Base-by-base conservation (phyloP, 2,329 filamentous ascomycete genomes). In the Colletotrichum destructivum region DNA sequence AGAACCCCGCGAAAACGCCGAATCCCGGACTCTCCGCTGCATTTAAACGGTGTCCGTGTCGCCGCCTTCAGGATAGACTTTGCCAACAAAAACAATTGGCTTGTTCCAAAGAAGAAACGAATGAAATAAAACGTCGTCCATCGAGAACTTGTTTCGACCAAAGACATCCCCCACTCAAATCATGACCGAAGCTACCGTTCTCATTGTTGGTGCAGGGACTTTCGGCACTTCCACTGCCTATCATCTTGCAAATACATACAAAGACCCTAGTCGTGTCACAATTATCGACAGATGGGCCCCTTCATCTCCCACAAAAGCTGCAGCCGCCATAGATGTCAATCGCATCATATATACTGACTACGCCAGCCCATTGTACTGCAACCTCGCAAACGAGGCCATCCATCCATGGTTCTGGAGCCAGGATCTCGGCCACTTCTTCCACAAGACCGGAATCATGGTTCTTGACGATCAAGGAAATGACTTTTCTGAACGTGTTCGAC, bases 221-320 rank as follows among this genome's bases (percentile, higher is more conserved):
- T 88, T 88, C 69, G 87, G 86, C 51, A 82, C 82, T 31, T 85
- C 82, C 38, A 86, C 85, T 0, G 87, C 86, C 1, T 86, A 86
- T 73, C 83, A 88, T 64, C 81, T 87, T 2, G 75, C 77, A 5
- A 62, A 73, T 18, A 62, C 23, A 35, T 70, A 66, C 46, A 26
- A 54, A 8, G 40, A 70, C 47, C 21, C 67, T 4, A 66, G 62
- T 21, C 74, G 74, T 12, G 62, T 74, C 13, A 74, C 68, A 2
- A 40, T 71, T 8, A 51, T 73, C 13, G 71, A 74, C 31, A 68
- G 65, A n/a, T 62, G 57, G 54, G 42, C 9, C 12, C 31, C 40
- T 21, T 57, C 31, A n/a, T 54, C 18, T 23, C 26, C 13, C 51
- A 54, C 23, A 56, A 74, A 73, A 18, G 71, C 74, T n/a, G 74